These are phyloP conservation scores for Lasiosphaeria ovina DNA, from an alignment of 495 filamentous ascomycete genomes.

Conservation along the genomic window DNA sequence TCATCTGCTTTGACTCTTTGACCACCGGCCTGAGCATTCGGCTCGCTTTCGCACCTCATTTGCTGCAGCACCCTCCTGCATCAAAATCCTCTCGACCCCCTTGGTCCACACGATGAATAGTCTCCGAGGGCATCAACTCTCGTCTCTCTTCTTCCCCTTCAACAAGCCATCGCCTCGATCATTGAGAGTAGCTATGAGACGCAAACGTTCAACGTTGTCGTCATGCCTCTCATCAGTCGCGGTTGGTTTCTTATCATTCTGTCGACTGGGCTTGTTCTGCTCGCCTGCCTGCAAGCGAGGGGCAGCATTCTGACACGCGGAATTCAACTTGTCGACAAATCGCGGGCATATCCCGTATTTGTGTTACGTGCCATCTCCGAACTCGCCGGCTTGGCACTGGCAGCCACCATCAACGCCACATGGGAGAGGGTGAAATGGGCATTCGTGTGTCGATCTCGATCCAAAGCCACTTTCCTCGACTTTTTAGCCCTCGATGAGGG, in stretches of 20 bases:
- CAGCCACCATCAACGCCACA: constrained; percentile 6
- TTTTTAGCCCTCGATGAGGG: constrained; percentile 11
- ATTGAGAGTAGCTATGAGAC: no score
- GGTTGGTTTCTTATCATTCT: constrained; percentile 13
- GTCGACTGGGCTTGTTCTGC: background rate
- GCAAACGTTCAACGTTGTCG: no score
- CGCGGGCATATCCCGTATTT: constrained; percentile 7
- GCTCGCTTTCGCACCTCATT: no score
- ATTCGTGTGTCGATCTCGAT: background rate
- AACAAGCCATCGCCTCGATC: no score
- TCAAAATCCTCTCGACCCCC: no score
- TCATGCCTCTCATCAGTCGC: background rate
- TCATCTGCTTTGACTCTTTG: no score
- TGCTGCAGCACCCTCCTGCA: no score
- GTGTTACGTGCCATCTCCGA: constrained; percentile 9
- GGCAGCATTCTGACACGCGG: constrained; percentile 9
- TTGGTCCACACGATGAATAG: no score
- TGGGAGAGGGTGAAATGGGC: constrained; percentile 13
- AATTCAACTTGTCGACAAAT: constrained; percentile 4
- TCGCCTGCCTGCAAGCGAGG: constrained; percentile 13
- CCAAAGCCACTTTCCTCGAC: constrained; percentile 1
- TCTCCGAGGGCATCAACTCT: no score
- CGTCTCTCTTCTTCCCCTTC: no score
- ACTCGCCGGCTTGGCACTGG: constrained; percentile 2
- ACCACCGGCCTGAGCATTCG: no score